Percentiles rank a stretch among this genome's conserved stretches.
Evolutionary conservation across 176 grass and related monocot genomes (phyloP).

Genomic region (Panicum miliaceum): DNA sequence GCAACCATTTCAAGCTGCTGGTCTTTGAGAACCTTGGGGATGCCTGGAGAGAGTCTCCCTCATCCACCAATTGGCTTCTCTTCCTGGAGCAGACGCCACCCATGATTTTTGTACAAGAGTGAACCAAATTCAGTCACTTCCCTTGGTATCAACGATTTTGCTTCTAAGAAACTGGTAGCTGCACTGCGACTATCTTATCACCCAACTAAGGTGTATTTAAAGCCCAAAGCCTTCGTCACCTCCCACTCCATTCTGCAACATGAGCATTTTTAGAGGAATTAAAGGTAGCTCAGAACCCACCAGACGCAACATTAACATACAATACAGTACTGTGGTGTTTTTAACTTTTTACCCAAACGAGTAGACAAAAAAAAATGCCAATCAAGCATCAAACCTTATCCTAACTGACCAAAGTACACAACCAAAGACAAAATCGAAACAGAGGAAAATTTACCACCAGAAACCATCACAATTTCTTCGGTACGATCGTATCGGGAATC

Average conservation of each 20-base stretch:
- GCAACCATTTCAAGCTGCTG: constrained; percentile 86
- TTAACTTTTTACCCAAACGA: not conserved
- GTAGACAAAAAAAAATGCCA: not conserved
- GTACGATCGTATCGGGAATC: not conserved
- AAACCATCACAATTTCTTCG: not conserved
- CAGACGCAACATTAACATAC: constrained; percentile 13
- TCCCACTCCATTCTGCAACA: constrained; percentile 42
- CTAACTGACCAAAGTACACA: not conserved
- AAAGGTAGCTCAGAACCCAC: not conserved
- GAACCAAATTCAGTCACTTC: constrained; percentile 21
- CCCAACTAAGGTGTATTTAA: not conserved
- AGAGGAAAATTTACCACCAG: not conserved
- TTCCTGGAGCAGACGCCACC: constrained; percentile 94
- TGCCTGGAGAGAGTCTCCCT: constrained; percentile 46
- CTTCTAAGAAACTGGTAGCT: constrained; percentile 4
- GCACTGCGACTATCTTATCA: not conserved
- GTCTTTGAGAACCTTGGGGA: constrained; percentile 72
- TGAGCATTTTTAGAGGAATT: constrained; percentile 4
- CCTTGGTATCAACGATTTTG: not conserved
- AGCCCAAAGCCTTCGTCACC: not conserved
- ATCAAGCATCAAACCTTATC: not conserved
- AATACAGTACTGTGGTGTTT: not conserved
- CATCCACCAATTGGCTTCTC: constrained; percentile 74
- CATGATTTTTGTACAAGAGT: constrained; percentile 43
- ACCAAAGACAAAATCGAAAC: not conserved